A percentile compares a stretch with the other conserved stretches of the same genome.
These are phyloP conservation scores for Sphagnum magellanicum DNA, from an alignment of 228 moss, liverwort and hornwort genomes.

Conservation along the genomic window DNA sequence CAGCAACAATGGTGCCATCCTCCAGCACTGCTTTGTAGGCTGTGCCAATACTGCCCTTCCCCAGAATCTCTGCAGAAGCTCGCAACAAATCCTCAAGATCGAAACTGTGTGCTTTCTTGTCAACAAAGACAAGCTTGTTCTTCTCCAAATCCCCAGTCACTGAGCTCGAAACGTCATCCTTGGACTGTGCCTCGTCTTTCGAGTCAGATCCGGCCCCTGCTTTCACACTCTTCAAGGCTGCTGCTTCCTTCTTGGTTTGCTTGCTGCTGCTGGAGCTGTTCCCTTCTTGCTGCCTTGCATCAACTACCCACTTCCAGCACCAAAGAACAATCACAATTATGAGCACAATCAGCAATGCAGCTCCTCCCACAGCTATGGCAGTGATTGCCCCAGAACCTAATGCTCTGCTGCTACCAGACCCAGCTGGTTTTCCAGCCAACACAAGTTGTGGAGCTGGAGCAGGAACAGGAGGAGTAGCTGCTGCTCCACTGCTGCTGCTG, in stretches of 20 bases:
- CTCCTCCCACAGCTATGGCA: conserved; percentile 35
- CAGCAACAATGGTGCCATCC: conserved; percentile 47
- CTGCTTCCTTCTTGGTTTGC: not conserved
- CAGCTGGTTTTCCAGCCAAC: conserved; percentile 22
- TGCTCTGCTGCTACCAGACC: conserved; percentile 7
- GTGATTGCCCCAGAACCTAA: not conserved
- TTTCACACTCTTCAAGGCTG: not conserved
- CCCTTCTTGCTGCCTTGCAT: conserved; percentile 1
- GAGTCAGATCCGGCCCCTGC: not conserved
- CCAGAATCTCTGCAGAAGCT: conserved; percentile 79
- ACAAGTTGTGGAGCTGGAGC: conserved; percentile 15
- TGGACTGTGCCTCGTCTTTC: conserved; percentile 20
- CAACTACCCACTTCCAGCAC: conserved; percentile 25
- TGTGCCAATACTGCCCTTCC: conserved; percentile 82
- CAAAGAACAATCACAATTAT: conserved; percentile 32
- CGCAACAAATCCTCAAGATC: conserved; percentile 72
- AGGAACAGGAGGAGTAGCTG: conserved; percentile 8
- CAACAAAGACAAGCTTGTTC: conserved; percentile 52
- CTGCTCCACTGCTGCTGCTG: conserved; percentile 8
- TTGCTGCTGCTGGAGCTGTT: conserved; percentile 10
- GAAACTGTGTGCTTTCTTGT: conserved; percentile 29
- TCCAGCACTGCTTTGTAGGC: conserved; percentile 82
- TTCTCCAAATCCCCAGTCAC: conserved; percentile 40
- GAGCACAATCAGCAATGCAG: conserved; percentile 24
- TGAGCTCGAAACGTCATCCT: conserved; percentile 26